These are phyloP conservation scores for Diutina ranongensis DNA, from an alignment of 1,139 yeast species.

Conservation along the genomic window DNA sequence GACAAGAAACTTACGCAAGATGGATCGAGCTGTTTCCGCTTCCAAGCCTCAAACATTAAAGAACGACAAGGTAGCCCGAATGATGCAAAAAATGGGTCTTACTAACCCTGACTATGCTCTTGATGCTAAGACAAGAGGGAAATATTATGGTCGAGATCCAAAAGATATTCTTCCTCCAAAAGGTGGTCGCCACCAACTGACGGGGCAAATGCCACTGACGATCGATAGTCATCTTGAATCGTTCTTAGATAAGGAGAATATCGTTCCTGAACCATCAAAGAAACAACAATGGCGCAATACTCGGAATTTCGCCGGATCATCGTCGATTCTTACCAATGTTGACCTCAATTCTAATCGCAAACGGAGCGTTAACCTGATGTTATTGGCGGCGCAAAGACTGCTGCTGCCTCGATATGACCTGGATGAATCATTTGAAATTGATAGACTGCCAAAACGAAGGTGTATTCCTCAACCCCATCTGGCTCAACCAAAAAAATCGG, in stretches of 20 bases:
- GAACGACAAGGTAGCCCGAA: constrained; percentile 3
- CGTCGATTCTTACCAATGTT: not conserved
- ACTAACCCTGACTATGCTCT: not conserved
- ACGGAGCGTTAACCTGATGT: not conserved
- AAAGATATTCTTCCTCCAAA: not conserved
- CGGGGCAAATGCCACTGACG: not conserved
- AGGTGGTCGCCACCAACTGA: not conserved
- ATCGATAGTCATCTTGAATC: not conserved
- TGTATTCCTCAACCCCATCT: not conserved
- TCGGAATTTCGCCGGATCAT: not conserved
- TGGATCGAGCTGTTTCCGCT: not conserved
- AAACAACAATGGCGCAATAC: not conserved
- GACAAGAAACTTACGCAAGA: not conserved
- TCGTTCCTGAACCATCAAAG: not conserved
- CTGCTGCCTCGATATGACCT: not conserved
- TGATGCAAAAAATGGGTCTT: not conserved
- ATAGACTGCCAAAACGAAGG: constrained; percentile 2
- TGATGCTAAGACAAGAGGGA: not conserved
- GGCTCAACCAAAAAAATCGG: not conserved
- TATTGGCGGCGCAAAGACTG: not conserved
- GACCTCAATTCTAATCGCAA: not conserved
- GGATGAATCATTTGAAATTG: not conserved
- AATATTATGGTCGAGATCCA: not conserved
- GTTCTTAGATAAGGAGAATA: constrained; percentile 2
- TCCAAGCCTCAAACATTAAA: not conserved